Conservation (phyloP, 805 yeast species). For the Ogataea minuta region DNA sequence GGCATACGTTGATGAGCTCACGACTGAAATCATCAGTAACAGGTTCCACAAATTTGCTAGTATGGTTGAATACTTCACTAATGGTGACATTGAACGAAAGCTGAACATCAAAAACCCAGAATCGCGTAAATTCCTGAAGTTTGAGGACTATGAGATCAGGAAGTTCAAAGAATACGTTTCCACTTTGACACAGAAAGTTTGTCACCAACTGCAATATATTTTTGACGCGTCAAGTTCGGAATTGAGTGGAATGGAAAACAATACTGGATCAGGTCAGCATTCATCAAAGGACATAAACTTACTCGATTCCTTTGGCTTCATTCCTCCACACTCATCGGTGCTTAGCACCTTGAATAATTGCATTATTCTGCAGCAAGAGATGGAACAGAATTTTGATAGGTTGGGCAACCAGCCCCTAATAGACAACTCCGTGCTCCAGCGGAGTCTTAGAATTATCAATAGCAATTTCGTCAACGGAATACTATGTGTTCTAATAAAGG, state of each 20-base stretch:
- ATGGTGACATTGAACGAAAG: constrained; percentile 39
- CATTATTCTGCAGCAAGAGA: constrained; percentile 43
- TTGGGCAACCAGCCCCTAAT: constrained; percentile 36
- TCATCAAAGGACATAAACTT: constrained; percentile 11
- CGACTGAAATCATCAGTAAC: constrained; percentile 33
- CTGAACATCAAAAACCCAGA: constrained; percentile 8
- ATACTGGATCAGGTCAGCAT: not conserved
- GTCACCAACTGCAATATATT: constrained; percentile 27
- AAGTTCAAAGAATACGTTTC: constrained; percentile 36
- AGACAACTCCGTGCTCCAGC: constrained; percentile 25
- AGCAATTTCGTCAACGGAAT: constrained; percentile 27
- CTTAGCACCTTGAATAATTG: constrained; percentile 55
- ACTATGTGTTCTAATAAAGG: constrained; percentile 26
- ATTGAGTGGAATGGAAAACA: constrained; percentile 30
- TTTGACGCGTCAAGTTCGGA: constrained; percentile 37
- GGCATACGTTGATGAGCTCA: constrained; percentile 37
- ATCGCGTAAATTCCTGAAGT: constrained; percentile 34
- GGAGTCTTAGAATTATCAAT: constrained; percentile 24
- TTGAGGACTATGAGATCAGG: constrained; percentile 43
- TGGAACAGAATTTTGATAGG: constrained; percentile 33
- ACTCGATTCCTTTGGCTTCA: constrained; percentile 44
- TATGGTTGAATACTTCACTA: constrained; percentile 52
- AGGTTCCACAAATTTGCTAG: constrained; percentile 52
- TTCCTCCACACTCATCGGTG: constrained; percentile 66
- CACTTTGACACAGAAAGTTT: constrained; percentile 28